Evolutionary conservation across 1,284 basidiomycete genomes (phyloP).

Genomic region (Apiotrichum sp.): DNA sequence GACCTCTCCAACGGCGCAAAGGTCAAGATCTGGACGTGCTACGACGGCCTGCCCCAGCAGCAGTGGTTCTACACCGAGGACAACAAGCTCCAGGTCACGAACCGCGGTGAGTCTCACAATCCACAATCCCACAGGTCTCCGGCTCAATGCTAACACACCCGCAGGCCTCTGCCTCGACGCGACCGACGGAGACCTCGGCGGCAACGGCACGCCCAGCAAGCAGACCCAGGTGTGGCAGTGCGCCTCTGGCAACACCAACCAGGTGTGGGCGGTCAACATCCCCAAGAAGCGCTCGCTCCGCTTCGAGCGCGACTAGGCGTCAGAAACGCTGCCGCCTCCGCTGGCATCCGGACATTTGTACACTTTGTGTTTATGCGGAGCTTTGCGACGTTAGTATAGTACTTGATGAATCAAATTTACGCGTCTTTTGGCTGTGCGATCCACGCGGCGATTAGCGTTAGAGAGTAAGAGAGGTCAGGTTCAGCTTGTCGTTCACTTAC

Average conservation of each 20-base stretch:
- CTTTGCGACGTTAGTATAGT: too few relatives aligned
- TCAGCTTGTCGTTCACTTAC: too few relatives aligned
- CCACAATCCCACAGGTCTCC: background rate
- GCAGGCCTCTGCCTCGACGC: constrained; percentile 28
- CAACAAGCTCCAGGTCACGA: constrained; percentile 16
- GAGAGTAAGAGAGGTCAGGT: too few relatives aligned
- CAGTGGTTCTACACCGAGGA: constrained; percentile 25
- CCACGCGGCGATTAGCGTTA: too few relatives aligned
- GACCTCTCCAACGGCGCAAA: constrained; percentile 16
- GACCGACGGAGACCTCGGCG: constrained; percentile 13
- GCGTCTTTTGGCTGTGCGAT: too few relatives aligned
- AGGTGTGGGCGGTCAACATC: constrained; percentile 11
- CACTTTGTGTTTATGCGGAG: too few relatives aligned
- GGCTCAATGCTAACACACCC: constrained; percentile 1
- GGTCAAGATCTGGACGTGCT: constrained; percentile 24
- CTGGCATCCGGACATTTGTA: too few relatives aligned
- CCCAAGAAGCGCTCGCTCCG: too few relatives aligned
- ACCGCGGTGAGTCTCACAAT: constrained; percentile 6
- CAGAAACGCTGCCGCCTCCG: too few relatives aligned
- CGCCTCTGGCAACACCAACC: constrained; percentile 17
- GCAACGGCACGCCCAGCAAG: constrained; percentile 3
- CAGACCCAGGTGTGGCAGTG: constrained; percentile 28
- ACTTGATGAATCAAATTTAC: too few relatives aligned
- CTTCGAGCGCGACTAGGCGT: too few relatives aligned
- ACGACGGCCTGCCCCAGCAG: constrained; percentile 16